Evolutionary conservation across 2,329 filamentous ascomycete genomes (phyloP).

Genomic region (Fusarium poae): DNA sequence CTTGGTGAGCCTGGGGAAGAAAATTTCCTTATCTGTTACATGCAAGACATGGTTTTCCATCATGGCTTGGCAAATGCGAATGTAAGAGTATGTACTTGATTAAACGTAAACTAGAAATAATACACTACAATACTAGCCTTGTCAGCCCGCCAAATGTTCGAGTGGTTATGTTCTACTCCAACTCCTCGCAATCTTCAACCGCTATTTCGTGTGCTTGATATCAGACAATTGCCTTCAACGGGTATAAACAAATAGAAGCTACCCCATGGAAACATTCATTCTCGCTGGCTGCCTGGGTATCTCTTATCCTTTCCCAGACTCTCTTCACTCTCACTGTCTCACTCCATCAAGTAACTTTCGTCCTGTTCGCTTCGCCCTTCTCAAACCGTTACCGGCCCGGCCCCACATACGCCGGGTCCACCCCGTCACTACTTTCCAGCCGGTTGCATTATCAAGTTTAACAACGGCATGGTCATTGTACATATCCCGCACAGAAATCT

Average conservation of each 20-base stretch:
- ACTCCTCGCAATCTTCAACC: constrained; percentile 6
- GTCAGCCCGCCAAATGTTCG: background rate
- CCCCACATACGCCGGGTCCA: constrained; percentile 20
- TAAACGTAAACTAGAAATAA: constrained; percentile 8
- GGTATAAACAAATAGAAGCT: constrained; percentile 39
- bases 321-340: background rate
- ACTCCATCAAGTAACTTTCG: constrained; percentile 1
- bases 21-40: constrained; percentile 26
- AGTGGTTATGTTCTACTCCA: background rate
- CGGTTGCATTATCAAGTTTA: constrained; percentile 7
- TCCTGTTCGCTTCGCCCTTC: constrained; percentile 18
- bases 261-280: constrained; percentile 24
- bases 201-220: constrained; percentile 9
- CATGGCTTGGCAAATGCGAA: background rate
- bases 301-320: constrained; percentile 1
- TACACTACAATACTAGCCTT: background rate
- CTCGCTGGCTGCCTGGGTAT: constrained; percentile 14
- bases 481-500: constrained; percentile 8
- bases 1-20: constrained; percentile 22
- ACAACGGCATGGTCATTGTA: background rate
- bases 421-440: constrained; percentile 12
- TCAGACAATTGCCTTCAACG: constrained; percentile 25
- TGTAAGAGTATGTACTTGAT: constrained; percentile 12
- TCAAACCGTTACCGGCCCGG: constrained; percentile 29
- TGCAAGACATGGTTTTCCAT: constrained; percentile 7